Base-by-base conservation (phyloP, 2,329 filamentous ascomycete genomes). In the Phaeosphaeriaceae sp. region DNA sequence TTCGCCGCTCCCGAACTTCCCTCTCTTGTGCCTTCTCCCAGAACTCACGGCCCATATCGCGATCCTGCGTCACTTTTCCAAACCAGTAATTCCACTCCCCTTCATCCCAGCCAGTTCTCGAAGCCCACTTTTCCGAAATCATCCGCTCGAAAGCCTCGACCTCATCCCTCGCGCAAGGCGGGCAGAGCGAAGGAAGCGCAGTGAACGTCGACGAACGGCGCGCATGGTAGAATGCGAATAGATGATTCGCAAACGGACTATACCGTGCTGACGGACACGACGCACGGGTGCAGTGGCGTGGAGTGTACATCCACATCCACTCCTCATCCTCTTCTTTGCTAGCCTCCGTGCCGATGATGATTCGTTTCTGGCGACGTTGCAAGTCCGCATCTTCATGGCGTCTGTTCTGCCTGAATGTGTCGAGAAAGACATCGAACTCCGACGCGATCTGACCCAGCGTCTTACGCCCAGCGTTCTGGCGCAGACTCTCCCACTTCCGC, bases 381-480 rank as follows among this genome's bases (percentile, higher is more conserved):
- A 72, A 53, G 3, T 57, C 50, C 9, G 52, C 56, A 20, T 65
- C 60, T 53, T 57, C 56, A 20, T 44, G 3, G 54, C 57, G 25
- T 17, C 64, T 57, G 3, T 67, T 63, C 5, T 65, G 54, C 9
- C 63, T 50, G n/a, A 69, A 65, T 2, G 49, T 24, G 6, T 64
- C 49, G 25, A 70, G 52, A 25, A 62, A 71, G 7, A 54, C 47
- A 11, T 74, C 72, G 36, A 74, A 75, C 33, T 75, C 73, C 1
- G 58, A 58, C 5, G 68, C 70, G 5, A 76, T 65, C 10, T 54
- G 40, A 10, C 69, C 66, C 9, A 76, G 68, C 3, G 71, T 74
- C 52, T 71, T 72, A 27, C 73, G 70, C 13, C 72, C 71, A 5
- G 72, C 72, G n/a, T 69, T 71, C 51, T 76, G 73, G 17, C 73